phyloP scores from a whole-genome alignment of 164 flowering plant genomes.

The Aristolochia fimbriata region DNA sequence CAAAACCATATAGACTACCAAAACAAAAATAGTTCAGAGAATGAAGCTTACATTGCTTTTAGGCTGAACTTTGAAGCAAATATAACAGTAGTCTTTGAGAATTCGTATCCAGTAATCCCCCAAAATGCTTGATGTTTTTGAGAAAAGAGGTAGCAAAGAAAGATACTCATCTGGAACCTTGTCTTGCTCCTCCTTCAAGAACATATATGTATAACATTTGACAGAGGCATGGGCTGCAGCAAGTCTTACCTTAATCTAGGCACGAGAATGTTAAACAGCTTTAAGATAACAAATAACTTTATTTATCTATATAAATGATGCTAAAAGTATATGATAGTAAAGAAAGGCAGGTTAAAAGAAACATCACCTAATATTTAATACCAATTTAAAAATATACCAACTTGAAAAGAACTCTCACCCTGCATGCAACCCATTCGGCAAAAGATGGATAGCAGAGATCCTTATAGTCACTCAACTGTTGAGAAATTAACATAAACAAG shows the following conservation, averaged over 20 bases:
- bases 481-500: conserved; percentile 75
- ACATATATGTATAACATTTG: conserved; percentile 72
- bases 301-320: no score
- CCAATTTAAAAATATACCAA: not conserved
- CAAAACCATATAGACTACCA: not conserved
- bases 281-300: not conserved
- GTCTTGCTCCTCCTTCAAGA: conserved; percentile 44
- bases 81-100: conserved; percentile 55
- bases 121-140: conserved; percentile 56
- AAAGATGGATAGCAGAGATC: conserved; percentile 93
- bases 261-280: not conserved
- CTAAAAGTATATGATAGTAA: not conserved
- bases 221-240: conserved; percentile 96
- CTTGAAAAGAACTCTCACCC: conserved; percentile 32
- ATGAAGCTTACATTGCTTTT: conserved; percentile 45
- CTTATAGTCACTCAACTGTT: conserved; percentile 71
- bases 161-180: conserved; percentile 55
- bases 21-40: not conserved
- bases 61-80: conserved; percentile 46
- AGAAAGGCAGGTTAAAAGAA: not conserved
- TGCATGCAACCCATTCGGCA: conserved; percentile 99
- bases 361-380: not conserved
- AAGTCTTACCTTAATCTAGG: conserved; percentile 79
- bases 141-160: conserved; percentile 62
- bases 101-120: conserved; percentile 74